Percentiles rank a stretch among this genome's conserved stretches.
Evolutionary conservation across 2,329 filamentous ascomycete species (phyloP).

Genomic region (Sporothrix luriei): DNA sequence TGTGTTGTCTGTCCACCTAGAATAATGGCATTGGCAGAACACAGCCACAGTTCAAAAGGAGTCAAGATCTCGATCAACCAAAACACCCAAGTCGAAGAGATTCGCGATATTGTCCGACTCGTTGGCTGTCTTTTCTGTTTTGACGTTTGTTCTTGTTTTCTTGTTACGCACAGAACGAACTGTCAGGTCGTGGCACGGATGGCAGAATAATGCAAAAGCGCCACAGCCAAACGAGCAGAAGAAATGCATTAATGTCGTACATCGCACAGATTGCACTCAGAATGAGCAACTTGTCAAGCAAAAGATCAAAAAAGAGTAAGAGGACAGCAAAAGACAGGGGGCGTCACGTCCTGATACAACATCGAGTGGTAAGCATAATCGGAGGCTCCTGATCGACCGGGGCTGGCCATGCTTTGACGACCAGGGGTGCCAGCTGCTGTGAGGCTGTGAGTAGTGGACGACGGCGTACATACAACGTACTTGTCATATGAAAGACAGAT

Average conservation of each 20-base stretch:
- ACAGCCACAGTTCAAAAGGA: neutral
- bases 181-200: neutral
- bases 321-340: neutral
- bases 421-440: neutral
- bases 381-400: conserved; percentile 26
- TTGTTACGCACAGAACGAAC: neutral
- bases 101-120: neutral
- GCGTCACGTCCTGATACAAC: conserved; percentile 1
- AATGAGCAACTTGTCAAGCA: no score
- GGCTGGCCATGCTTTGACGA: conserved; percentile 1
- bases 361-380: conserved; percentile 25
- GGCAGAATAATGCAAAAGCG: neutral
- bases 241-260: no score
- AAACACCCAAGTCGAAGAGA: neutral
- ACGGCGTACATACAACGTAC: no score
- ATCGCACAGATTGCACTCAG: neutral
- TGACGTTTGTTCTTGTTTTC: neutral
- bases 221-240: neutral
- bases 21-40: no score
- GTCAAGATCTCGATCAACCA: neutral
- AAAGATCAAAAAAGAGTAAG: neutral
- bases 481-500: no score
- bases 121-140: neutral
- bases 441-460: no score
- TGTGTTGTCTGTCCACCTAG: no score